phyloP scores from a whole-genome alignment of 306 rosid genomes.

The Mimosa pudica region DNA sequence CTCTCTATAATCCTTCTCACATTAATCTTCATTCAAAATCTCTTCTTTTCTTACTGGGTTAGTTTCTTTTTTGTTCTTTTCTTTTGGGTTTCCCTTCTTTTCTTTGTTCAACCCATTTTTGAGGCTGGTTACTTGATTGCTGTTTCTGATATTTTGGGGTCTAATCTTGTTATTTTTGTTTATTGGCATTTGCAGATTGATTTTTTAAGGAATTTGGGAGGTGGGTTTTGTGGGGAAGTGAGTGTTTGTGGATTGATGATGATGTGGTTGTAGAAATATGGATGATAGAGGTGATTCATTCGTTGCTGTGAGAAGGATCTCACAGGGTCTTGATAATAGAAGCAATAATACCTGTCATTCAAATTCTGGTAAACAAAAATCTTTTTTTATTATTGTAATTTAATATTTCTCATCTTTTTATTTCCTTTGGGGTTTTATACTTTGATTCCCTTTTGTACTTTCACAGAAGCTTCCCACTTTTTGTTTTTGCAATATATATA shows the following conservation, averaged over 20 bases:
- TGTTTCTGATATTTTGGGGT: neutral
- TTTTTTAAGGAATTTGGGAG: neutral
- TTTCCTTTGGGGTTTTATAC: neutral
- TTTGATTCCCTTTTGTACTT: conserved; percentile 7
- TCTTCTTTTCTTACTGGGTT: neutral
- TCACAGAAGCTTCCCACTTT: neutral
- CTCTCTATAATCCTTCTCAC: conserved; percentile 7
- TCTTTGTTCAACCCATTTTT: neutral
- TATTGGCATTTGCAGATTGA: neutral
- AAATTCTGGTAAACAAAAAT: conserved; percentile 51
- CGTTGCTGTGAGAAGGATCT: conserved; percentile 78
- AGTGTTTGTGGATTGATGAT: conserved; percentile 20
- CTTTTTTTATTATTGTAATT: neutral
- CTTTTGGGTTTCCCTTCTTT: neutral
- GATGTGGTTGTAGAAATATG: conserved; percentile 45
- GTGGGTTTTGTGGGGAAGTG: conserved; percentile 25
- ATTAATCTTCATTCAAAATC: neutral
- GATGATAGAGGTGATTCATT: conserved; percentile 79
- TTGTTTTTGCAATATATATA: neutral
- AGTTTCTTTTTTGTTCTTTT: conserved; percentile 5
- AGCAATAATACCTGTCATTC: conserved; percentile 69
- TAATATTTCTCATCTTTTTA: conserved; percentile 10
- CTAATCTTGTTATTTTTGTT: neutral
- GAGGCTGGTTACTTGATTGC: neutral
- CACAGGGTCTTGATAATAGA: conserved; percentile 71